phyloP scores from a whole-genome alignment of 257 asterid species.

The Nicotiana knightiana region DNA sequence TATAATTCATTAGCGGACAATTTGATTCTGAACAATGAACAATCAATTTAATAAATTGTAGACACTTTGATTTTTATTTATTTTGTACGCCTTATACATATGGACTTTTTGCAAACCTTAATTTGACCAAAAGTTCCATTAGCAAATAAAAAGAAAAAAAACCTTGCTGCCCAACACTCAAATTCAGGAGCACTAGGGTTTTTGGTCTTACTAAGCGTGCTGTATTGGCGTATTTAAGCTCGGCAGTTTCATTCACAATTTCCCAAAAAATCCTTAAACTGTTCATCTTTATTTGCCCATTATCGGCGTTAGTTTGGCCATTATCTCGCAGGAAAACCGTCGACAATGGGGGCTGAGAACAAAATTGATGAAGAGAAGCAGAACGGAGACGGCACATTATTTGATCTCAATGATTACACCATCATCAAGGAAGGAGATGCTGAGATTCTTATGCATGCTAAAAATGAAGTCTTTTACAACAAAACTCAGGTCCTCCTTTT shows the following conservation, averaged over 20 bases:
- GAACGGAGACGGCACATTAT: constrained; percentile 27
- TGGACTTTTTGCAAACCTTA: too few relatives aligned
- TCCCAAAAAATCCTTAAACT: neutral
- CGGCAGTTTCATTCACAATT: neutral
- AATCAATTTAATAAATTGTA: neutral
- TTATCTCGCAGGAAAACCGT: neutral
- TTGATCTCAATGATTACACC: constrained; percentile 58
- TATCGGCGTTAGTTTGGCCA: neutral
- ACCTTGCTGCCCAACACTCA: neutral
- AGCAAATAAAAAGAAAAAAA: too few relatives aligned
- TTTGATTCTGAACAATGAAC: too few relatives aligned
- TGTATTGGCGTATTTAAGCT: neutral
- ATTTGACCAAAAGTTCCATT: too few relatives aligned
- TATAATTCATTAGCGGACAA: neutral
- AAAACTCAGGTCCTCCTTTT: constrained; percentile 64
- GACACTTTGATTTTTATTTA: too few relatives aligned
- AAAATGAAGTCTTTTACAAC: constrained; percentile 84
- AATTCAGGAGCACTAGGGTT: neutral
- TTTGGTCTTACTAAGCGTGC: neutral
- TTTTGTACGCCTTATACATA: too few relatives aligned
- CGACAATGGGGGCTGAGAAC: constrained; percentile 40
- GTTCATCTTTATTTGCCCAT: neutral
- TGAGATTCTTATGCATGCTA: constrained; percentile 85
- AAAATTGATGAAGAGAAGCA: constrained; percentile 34
- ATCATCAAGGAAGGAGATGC: constrained; percentile 92